Percentiles rank a stretch among this genome's conserved stretches.
Evolutionary conservation across 2,329 filamentous ascomycete genomes (phyloP).

Genomic region (Paramyrothecium roridum): DNA sequence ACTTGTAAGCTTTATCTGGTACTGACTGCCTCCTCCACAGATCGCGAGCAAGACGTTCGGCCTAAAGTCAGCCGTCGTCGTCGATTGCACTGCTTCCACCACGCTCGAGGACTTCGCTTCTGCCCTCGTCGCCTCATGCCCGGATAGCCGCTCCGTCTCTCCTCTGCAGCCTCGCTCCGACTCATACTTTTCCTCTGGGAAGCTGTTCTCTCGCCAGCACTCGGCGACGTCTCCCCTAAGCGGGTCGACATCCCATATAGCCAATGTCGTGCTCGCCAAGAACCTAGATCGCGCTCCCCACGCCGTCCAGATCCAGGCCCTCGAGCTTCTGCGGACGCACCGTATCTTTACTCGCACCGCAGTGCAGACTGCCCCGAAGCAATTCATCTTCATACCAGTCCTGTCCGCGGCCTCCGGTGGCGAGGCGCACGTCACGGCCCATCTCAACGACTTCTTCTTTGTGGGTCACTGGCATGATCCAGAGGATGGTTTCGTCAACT

Average conservation of each 20-base stretch:
- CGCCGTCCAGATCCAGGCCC: constrained; percentile 76
- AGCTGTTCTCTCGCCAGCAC: constrained; percentile 14
- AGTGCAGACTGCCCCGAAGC: constrained; percentile 70
- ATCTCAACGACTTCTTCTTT: constrained; percentile 80
- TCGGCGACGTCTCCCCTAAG: constrained; percentile 24
- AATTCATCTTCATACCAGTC: constrained; percentile 79
- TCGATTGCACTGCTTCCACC: constrained; percentile 64
- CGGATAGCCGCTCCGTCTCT: constrained; percentile 20
- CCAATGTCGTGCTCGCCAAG: constrained; percentile 79
- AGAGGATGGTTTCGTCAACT: constrained; percentile 68
- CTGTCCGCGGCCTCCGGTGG: constrained; percentile 48
- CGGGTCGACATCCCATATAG: constrained; percentile 47
- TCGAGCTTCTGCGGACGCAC: constrained; percentile 74
- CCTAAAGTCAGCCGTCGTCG: constrained; percentile 65
- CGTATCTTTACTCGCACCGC: constrained; percentile 74
- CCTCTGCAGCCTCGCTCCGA: constrained; percentile 19
- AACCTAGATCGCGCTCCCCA: constrained; percentile 73
- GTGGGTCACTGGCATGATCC: constrained; percentile 82
- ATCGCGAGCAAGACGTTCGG: constrained; percentile 70
- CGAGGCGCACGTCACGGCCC: constrained; percentile 45
- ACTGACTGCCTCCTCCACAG: constrained; percentile 31
- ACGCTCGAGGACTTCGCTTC: constrained; percentile 79
- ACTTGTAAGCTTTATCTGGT: background rate
- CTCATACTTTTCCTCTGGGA: constrained; percentile 25
- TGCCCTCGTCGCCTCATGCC: constrained; percentile 52